Base-by-base conservation (phyloP, 2,329 filamentous ascomycete species). In the Fusarium buharicum region DNA sequence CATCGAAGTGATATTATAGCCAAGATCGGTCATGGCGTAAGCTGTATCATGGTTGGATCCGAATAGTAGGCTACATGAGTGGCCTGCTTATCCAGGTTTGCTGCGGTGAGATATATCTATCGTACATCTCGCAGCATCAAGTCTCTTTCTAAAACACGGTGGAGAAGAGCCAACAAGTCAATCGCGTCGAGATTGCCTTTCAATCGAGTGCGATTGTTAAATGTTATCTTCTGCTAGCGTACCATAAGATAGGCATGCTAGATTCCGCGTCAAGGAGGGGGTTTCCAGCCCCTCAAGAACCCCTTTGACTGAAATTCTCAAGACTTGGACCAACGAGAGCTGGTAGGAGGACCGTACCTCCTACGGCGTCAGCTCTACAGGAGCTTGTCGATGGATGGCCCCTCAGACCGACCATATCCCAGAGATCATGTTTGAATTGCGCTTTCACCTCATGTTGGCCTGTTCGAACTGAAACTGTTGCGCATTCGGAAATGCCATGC, bases 401-500 rank as follows among this genome's bases (percentile, higher is more conserved):
- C 59, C 50, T 48, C 52, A 48, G 48, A 57, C 14, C 30, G 38
- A 50, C 36, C 46, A 64, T 28, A 14, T 47, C 43, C 46, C 39
- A 58, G 48, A 55, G 49, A 30, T 44, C 31, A 14, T 46, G 20
- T 46, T 49, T 34, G 24, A 55, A 38, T 34, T 55, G 22, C 33
- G 11, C 40, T 24, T 66, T 71, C 76, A 81, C 62, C 78, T 73
- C 74, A 80, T 83, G 67, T 84, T 85, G 73, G 82, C 81, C 45
- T 85, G 86, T 61, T 89, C 86, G 73, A 92, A 92, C 47, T 87
- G 86, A 76, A 93, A 95, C 44, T 91, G 90, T 52, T 91, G 90
- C 2, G 90, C 91, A 8, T 60, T 60, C 11, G 93, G 93, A 71
- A 97, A 97, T 66, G 94, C 91, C 94, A 97, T 97, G 78, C 92